Percentiles rank a stretch among this genome's conserved stretches.
These are phyloP conservation scores for Periglandula ipomoeae DNA, from an alignment of 2,329 filamentous ascomycete species.

Conservation along the genomic window DNA sequence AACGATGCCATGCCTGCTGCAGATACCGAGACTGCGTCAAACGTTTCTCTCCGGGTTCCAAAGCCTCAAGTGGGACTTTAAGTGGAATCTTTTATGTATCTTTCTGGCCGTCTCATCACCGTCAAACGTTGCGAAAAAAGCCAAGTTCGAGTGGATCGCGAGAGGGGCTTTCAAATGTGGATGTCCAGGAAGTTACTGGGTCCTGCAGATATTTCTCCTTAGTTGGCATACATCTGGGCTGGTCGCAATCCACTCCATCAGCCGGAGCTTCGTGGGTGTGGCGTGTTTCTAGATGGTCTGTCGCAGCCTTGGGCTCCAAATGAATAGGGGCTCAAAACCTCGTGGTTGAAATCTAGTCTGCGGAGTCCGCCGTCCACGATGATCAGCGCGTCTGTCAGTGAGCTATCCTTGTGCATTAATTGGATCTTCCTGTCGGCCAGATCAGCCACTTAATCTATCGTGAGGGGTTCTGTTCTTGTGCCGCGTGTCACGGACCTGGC, in stretches of 20 bases:
- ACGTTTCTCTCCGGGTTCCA: background rate
- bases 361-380: no score
- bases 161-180: background rate
- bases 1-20: background rate
- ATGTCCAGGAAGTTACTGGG: background rate
- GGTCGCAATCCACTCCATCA: background rate
- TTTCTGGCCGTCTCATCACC: background rate
- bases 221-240: background rate
- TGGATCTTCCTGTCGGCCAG: background rate
- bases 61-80: background rate
- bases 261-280: no score
- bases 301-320: no score
- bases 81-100: background rate
- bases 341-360: no score
- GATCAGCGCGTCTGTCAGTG: no score
- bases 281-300: no score
- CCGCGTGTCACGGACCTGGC: background rate
- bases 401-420: background rate
- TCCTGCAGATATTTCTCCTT: background rate
- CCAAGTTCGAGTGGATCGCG: background rate
- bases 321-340: no score
- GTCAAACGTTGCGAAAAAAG: constrained; percentile 3
- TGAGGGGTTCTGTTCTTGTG: background rate
- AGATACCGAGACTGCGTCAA: background rate
- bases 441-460: background rate